Conservation (phyloP, 495 filamentous ascomycete genomes). For the Penicillium egyptiacum region DNA sequence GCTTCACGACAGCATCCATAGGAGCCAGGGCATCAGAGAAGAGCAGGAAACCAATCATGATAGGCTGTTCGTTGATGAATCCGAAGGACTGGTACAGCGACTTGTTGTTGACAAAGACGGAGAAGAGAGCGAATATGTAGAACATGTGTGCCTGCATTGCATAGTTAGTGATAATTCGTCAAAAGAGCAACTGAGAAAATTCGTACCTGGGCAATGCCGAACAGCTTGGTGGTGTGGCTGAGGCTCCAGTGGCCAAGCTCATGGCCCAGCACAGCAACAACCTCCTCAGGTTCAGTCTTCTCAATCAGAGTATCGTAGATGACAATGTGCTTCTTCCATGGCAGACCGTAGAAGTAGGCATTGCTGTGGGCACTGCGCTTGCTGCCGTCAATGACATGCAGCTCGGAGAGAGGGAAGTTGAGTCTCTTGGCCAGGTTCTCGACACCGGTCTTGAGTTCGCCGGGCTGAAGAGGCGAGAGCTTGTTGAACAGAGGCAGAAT, state of each 20-base stretch:
- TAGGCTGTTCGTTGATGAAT: conserved; percentile 79
- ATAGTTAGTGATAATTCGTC: conserved; percentile 10
- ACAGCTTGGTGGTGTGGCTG: conserved; percentile 89
- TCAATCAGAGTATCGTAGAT: conserved; percentile 98
- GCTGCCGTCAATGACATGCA: conserved; percentile 96
- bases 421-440: conserved; percentile 81
- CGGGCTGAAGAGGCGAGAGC: conserved; percentile 85
- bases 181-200: not conserved
- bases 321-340: conserved; percentile 99
- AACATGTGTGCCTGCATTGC: conserved; percentile 77
- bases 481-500: conserved; percentile 99
- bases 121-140: conserved; percentile 95
- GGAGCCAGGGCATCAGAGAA: conserved; percentile 93
- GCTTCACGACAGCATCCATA: conserved; percentile 87
- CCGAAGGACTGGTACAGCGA: conserved; percentile 90
- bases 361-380: conserved; percentile 97
- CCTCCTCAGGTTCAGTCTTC: conserved; percentile 86
- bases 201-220: conserved; percentile 81
- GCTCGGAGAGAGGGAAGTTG: conserved; percentile 84
- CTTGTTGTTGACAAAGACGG: conserved; percentile 91
- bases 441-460: conserved; percentile 80
- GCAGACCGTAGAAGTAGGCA: conserved; percentile 96
- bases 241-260: conserved; percentile 97
- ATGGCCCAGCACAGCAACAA: conserved; percentile 91
- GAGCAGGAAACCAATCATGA: conserved; percentile 93